phyloP scores from a whole-genome alignment of 1,284 basidiomycete genomes.

The Mycosarcoma maydis region DNA sequence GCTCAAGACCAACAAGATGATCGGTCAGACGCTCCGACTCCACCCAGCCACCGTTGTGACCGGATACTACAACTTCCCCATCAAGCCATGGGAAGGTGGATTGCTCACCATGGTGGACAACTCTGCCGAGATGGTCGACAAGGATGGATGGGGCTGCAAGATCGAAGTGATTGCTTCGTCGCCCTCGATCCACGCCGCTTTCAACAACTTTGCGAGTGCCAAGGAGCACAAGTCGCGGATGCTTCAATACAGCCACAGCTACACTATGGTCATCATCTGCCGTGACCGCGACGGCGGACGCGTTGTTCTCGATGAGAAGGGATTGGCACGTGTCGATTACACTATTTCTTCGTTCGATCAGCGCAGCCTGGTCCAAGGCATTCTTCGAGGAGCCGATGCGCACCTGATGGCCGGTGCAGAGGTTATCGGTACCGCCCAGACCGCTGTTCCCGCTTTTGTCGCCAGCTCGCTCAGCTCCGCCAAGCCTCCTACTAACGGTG shows the following conservation, averaged over 20 bases:
- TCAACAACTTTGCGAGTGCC: slow-evolving; percentile 65
- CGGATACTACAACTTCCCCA: slow-evolving; percentile 68
- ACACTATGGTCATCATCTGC: slow-evolving; percentile 63
- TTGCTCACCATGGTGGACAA: slow-evolving; percentile 69
- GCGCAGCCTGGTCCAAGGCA: slow-evolving; percentile 65
- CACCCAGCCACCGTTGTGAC: slow-evolving; percentile 69
- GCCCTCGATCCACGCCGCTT: slow-evolving; percentile 66
- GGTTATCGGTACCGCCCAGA: slow-evolving; percentile 67
- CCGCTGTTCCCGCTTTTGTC: slow-evolving; percentile 54
- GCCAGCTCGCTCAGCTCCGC: slow-evolving; percentile 11
- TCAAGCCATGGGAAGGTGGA: slow-evolving; percentile 69
- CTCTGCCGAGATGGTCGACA: slow-evolving; percentile 58
- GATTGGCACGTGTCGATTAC: slow-evolving; percentile 68
- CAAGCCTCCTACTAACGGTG: slow-evolving; percentile 9
- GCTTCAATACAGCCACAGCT: slow-evolving; percentile 64
- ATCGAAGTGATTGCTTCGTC: slow-evolving; percentile 69
- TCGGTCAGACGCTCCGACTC: slow-evolving; percentile 69
- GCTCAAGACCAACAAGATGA: slow-evolving; percentile 68
- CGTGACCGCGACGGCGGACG: slow-evolving; percentile 66
- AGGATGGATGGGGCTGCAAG: slow-evolving; percentile 68
- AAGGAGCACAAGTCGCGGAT: slow-evolving; percentile 67
- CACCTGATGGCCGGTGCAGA: slow-evolving; percentile 68
- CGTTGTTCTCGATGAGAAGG: slow-evolving; percentile 67
- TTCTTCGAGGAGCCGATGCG: slow-evolving; percentile 67
- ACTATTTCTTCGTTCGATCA: slow-evolving; percentile 67